Base-by-base conservation (phyloP, 495 filamentous ascomycete genomes). In the Trichocladium antarcticum region DNA sequence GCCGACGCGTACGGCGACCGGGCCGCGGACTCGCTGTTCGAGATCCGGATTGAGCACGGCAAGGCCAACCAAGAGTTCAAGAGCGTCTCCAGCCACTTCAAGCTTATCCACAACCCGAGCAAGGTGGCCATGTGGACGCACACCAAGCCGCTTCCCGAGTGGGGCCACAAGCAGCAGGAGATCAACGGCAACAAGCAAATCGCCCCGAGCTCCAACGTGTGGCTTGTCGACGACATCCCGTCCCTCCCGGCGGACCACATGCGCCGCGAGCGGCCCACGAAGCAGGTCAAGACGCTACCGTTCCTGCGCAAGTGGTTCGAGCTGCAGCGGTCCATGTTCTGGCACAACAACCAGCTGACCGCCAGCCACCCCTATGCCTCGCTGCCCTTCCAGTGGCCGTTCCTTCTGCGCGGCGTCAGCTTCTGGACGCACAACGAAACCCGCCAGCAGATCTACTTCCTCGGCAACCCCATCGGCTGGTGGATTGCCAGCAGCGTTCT, bases 161-260 rank as follows among this genome's bases (percentile, higher is more conserved):
- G 92, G 92, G 92, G 76, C 27, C 89, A 81, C 68, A 93, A 94
- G 65, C 92, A 98, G 60, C 89, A 93, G 53, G 92, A 98, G 64
- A 96, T 98, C 72, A 98, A 98, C 63, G 92, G 92, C 44, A 98
- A 98, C 78, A 98, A 98, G 79, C 94, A 95, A 66, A 68, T 93
- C 42, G 73, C 79, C 37, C 87, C 94, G 57, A 76, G 79, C 60
- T 95, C 87, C 65, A 98, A 98, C 62, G 73, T 95, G 54, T 98
- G 92, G 92, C 85, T 81, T 55, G 83, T 88, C 8, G 92, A 98
- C 47, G 85, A 90, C 52, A 87, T 97, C 45, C 82, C 87, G 11
- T 88, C 84, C 11, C 68, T 97, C 39, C 72, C 80, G 2, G 70
- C 68, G 16, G 72, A 74, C 34, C 82, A 87, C 57, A 76, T 73